Evolutionary conservation across 306 rosid species (phyloP).

Genomic region (Rosa rugosa): DNA sequence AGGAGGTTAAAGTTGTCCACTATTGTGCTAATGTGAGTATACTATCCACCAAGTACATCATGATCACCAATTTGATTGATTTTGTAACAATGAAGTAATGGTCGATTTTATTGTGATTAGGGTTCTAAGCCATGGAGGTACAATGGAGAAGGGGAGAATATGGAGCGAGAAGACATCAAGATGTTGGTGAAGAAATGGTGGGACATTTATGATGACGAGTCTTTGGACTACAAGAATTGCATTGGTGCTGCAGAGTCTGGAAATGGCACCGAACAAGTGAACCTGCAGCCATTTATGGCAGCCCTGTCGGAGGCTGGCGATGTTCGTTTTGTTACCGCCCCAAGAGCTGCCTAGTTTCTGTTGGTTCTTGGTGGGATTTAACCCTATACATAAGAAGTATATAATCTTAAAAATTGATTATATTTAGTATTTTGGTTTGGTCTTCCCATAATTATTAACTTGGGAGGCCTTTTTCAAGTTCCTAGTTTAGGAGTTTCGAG

Average conservation of each 20-base stretch:
- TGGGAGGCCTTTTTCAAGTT: not conserved
- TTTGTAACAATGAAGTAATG: not conserved
- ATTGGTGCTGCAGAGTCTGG: not conserved
- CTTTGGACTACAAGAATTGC: slow-evolving; percentile 43
- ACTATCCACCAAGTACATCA: not conserved
- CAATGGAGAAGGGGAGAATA: slow-evolving; percentile 72
- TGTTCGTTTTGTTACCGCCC: slow-evolving; percentile 28
- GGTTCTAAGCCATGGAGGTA: slow-evolving; percentile 97
- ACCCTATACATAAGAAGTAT: not conserved
- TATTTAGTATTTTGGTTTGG: not conserved
- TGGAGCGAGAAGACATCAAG: slow-evolving; percentile 80
- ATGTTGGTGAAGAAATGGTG: slow-evolving; percentile 77
- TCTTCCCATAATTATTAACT: slow-evolving; percentile 1
- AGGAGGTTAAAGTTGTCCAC: slow-evolving; percentile 71
- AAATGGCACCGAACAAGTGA: slow-evolving; percentile 6
- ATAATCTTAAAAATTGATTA: not conserved
- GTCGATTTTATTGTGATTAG: slow-evolving; percentile 21
- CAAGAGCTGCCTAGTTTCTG: slow-evolving; percentile 51
- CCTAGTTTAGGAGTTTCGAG: not conserved
- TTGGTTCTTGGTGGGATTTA: not conserved
- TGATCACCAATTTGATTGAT: not conserved
- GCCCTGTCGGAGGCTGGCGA: slow-evolving; percentile 29
- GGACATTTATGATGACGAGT: slow-evolving; percentile 73
- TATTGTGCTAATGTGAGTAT: slow-evolving; percentile 77
- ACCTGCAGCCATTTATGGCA: slow-evolving; percentile 9